A percentile compares a stretch with the other conserved stretches of the same genome.
These are phyloP conservation scores for Oryza meridionalis DNA, from an alignment of 176 grass and related monocot species.

Conservation along the genomic window DNA sequence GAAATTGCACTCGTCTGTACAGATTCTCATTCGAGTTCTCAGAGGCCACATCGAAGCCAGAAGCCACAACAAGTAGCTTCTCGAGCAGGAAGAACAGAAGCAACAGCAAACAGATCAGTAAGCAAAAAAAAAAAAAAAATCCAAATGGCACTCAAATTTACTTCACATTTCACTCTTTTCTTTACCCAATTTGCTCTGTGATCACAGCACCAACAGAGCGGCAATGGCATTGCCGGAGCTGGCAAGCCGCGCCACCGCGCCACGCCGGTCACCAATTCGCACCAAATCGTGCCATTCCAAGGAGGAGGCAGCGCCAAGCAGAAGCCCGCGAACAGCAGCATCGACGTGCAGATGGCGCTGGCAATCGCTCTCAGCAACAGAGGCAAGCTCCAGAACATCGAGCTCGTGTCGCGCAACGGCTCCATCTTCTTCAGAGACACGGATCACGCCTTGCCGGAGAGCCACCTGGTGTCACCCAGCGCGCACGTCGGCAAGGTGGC, in stretches of 20 bases:
- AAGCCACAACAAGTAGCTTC: conserved; percentile 45
- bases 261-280: conserved; percentile 22
- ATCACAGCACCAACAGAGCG: conserved; percentile 31
- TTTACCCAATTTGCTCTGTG: not conserved
- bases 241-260: conserved; percentile 41
- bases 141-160: not conserved
- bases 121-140: not conserved
- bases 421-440: conserved; percentile 49
- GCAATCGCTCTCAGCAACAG: conserved; percentile 86
- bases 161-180: not conserved
- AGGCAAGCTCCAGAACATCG: conserved; percentile 85
- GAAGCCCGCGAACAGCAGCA: conserved; percentile 24
- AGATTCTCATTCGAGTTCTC: conserved; percentile 55
- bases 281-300: conserved; percentile 73
- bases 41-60: conserved; percentile 39
- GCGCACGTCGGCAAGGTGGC: conserved; percentile 51
- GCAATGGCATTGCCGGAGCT: conserved; percentile 30
- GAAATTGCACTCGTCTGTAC: conserved; percentile 9
- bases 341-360: conserved; percentile 79
- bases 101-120: conserved; percentile 38
- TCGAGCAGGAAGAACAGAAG: conserved; percentile 38
- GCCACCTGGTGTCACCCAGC: conserved; percentile 45
- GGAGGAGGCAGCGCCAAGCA: conserved; percentile 25
- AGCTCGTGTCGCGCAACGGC: conserved; percentile 52
- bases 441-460: conserved; percentile 15